Evolutionary conservation across 352 stramenopile genomes (phyloP), one percentile per base, ranked within the genome.

Genomic region (Phytophthora nicotianae): DNA sequence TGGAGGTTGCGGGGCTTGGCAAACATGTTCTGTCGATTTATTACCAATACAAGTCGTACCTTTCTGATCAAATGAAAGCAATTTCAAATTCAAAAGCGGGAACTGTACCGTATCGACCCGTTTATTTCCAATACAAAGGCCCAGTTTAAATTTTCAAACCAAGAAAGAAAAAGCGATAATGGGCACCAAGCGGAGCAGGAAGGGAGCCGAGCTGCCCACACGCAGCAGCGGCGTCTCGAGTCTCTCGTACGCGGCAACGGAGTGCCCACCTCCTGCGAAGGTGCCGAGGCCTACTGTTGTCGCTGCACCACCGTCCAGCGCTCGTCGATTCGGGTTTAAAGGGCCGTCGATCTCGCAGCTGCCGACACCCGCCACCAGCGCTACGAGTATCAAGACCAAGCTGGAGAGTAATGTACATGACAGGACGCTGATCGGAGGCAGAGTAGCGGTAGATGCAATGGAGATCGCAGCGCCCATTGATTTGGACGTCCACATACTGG

Each of bases 241-340:
- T 20, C 49, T 72, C 50, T 69, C 57, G 21, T 68, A 65, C 50
- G 49, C 50, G 11, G 33, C 52, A 0, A 45, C 59, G 19, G 62
- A 69, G 29, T 53, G 57, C 37, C 57, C 41, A 6, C 58, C 60
- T 14, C 62, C 54, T 23, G 29, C 55, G n/a, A 79, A 76, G 54
- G 27, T 32, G 6, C 58, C 59, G 10, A 64, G 42, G 11, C 63
- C 57, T 29, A 41, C 35, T 11, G 29, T 55, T 7, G 24, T 40
- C 19, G 58, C 20, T 54, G 56, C 57, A 21, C 32, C 49, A 21
- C 26, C 58, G n/a, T 52, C 60, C n/a, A 45, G n/a, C 17, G 58
- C 49, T 26, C 53, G 64, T 21, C 68, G 72, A 35, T 80, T 80
- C 37, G 72, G 72, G 57, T 80, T 80, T 38, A 75, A 75, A 54